Evolutionary conservation across 2,329 filamentous ascomycete species (phyloP), one percentile per base, ranked within the genome.

Genomic region (Microdochium bolleyi): DNA sequence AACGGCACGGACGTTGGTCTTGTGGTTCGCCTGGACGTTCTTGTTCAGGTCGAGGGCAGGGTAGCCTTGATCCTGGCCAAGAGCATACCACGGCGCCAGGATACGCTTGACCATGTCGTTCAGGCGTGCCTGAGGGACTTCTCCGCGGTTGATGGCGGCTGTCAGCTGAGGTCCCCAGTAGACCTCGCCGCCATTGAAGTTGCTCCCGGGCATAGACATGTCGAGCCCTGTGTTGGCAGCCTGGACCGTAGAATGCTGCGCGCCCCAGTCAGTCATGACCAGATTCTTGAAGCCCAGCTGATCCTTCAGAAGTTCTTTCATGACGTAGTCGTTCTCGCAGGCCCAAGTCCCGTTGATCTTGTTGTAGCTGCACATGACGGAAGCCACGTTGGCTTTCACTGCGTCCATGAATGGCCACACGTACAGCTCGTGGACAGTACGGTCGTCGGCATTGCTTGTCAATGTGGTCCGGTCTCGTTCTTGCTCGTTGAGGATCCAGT

Each of bases 171-270:
- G 66, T 0, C 82, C 82, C 81, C 82, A 84, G 37, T 78, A 72
- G 2, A 81, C 65, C 44, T 71, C 75, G 30, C 69, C 69, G 48
- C 76, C 73, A 64, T 80, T 80, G 61, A 67, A 82, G 60, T 79
- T 73, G 51, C 73, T 82, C 54, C 89, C 89, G 0, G 87, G 87
- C 87, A 92, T 92, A 2, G 84, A 83, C 87, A 91, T 89, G 65
- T 92, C 88, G 56, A 92, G 66, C 25, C 89, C 89, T 24, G 82
- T 79, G 56, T 86, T 75, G 24, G 87, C 83, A 51, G 78, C 77
- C 10, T 76, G 76, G 9, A 83, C 80, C 55, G 87, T 89, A 24
- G 82, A 82, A 68, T 92, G 87, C 62, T 91, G 87, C 2, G 86
- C 89, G 58, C 78, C 74, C 89, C 89, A 94, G 67, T 94, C 89